A percentile compares a stretch with the other conserved stretches of the same genome.
These are phyloP conservation scores for Xylaria sp. DNA, from an alignment of 495 filamentous ascomycete genomes.

Conservation along the genomic window DNA sequence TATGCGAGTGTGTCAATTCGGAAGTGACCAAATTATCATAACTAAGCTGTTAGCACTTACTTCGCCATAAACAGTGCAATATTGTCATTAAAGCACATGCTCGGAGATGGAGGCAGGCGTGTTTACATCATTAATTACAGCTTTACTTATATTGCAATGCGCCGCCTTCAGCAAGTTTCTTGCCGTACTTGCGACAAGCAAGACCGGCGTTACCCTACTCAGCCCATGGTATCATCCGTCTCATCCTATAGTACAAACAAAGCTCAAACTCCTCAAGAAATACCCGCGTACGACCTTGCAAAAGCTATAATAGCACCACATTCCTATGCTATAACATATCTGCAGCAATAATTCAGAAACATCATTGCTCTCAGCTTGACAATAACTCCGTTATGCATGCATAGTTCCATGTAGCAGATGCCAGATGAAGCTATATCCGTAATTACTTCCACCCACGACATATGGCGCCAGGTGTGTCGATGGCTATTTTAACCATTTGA, in stretches of 20 bases:
- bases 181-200: slow-evolving; percentile 12
- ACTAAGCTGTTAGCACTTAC: neutral
- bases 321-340: neutral
- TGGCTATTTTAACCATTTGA: neutral
- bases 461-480: neutral
- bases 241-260: slow-evolving; percentile 19
- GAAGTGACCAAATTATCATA: neutral
- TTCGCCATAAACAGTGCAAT: neutral
- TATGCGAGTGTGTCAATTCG: neutral
- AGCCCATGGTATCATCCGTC: slow-evolving; percentile 16
- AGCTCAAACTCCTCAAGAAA: slow-evolving; percentile 14
- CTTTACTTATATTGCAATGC: slow-evolving; percentile 11
- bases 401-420: neutral
- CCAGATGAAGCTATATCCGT: slow-evolving; percentile 1
- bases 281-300: neutral
- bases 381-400: neutral
- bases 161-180: neutral
- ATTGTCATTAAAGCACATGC: neutral
- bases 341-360: neutral
- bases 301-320: neutral
- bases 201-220: slow-evolving; percentile 1
- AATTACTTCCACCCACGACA: slow-evolving; percentile 12
- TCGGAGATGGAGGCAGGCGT: neutral
- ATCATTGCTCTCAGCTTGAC: slow-evolving; percentile 11
- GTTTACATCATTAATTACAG: slow-evolving; percentile 10